Percentiles rank a stretch among this genome's conserved stretches.
These are phyloP conservation scores for Nasturtium officinale DNA, from an alignment of 345 rosid species.

Conservation along the genomic window DNA sequence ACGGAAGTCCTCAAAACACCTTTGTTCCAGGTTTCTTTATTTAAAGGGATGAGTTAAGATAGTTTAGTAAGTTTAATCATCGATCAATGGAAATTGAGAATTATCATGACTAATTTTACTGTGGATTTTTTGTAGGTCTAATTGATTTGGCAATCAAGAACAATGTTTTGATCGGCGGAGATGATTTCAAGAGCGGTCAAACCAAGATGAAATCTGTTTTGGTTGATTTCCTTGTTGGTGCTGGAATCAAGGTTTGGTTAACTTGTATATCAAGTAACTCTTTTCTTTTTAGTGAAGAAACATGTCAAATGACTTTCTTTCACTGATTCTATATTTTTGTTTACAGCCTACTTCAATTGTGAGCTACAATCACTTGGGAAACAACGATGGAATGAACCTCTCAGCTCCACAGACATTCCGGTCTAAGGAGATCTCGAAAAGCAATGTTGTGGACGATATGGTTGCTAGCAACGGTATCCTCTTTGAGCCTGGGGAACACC, in stretches of 20 bases:
- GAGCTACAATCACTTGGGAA: constrained; percentile 96
- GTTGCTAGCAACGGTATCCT: constrained; percentile 92
- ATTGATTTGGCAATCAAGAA: constrained; percentile 79
- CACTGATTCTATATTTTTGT: neutral
- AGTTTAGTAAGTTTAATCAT: neutral
- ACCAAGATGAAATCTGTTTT: constrained; percentile 98
- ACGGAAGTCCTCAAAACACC: constrained; percentile 98
- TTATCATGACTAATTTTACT: neutral
- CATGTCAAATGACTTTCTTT: neutral
- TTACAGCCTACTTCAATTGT: constrained; percentile 93
- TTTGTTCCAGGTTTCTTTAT: constrained; percentile 68
- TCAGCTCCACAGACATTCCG: constrained; percentile 97
- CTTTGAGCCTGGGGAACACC: constrained; percentile 94
- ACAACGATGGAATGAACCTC: constrained; percentile 98
- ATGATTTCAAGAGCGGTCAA: constrained; percentile 99
- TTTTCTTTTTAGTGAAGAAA: constrained; percentile 8
- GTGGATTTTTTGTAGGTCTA: constrained; percentile 48
- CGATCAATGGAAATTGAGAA: neutral
- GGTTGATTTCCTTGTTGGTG: constrained; percentile 98
- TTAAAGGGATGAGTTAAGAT: no score
- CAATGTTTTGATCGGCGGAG: constrained; percentile 93
- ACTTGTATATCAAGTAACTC: constrained; percentile 12
- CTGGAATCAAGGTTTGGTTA: constrained; percentile 83
- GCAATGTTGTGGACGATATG: constrained; percentile 98
- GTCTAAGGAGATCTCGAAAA: constrained; percentile 94